phyloP scores from a whole-genome alignment of 768 basidiomycete genomes.

The Ephemerocybe angulata region DNA sequence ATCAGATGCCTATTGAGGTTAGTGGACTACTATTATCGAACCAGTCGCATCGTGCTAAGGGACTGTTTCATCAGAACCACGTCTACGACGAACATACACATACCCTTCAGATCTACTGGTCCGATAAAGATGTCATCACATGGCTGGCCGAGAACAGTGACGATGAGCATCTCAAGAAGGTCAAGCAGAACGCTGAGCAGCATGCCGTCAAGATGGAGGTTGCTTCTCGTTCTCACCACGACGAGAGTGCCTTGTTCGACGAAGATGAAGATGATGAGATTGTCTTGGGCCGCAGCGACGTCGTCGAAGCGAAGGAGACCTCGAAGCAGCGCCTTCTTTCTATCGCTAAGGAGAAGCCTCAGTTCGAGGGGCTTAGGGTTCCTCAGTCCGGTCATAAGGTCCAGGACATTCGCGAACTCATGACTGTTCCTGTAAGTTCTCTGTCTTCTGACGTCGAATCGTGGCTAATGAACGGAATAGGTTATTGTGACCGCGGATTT shows the following conservation, averaged over 20 bases:
- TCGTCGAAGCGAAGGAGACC: slow-evolving; percentile 38
- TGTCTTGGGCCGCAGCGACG: slow-evolving; percentile 60
- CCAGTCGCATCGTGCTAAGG: background rate
- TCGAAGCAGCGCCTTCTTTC: slow-evolving; percentile 79
- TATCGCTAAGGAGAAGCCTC: slow-evolving; percentile 67
- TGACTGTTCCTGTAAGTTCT: slow-evolving; percentile 82
- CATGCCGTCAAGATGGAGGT: slow-evolving; percentile 92
- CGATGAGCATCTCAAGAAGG: slow-evolving; percentile 92
- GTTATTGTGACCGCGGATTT: slow-evolving; percentile 94
- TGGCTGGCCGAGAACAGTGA: slow-evolving; percentile 96
- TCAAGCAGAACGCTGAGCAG: slow-evolving; percentile 89
- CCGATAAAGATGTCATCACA: slow-evolving; percentile 85
- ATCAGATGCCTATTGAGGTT: slow-evolving; percentile 98
- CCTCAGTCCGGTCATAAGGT: slow-evolving; percentile 83
- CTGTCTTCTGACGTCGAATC: background rate
- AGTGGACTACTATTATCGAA: slow-evolving; percentile 23
- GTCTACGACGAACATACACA: slow-evolving; percentile 95
- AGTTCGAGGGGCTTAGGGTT: slow-evolving; percentile 79
- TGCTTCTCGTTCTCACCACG: slow-evolving; percentile 76
- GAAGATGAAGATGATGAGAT: slow-evolving; percentile 88
- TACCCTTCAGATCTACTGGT: slow-evolving; percentile 95
- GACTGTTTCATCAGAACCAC: slow-evolving; percentile 58
- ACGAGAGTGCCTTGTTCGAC: slow-evolving; percentile 85
- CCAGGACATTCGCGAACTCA: slow-evolving; percentile 90
- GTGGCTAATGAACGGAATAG: slow-evolving; percentile 33